Base-by-base conservation (phyloP, 257 asterid genomes). In the Cinchona pubescens region DNA sequence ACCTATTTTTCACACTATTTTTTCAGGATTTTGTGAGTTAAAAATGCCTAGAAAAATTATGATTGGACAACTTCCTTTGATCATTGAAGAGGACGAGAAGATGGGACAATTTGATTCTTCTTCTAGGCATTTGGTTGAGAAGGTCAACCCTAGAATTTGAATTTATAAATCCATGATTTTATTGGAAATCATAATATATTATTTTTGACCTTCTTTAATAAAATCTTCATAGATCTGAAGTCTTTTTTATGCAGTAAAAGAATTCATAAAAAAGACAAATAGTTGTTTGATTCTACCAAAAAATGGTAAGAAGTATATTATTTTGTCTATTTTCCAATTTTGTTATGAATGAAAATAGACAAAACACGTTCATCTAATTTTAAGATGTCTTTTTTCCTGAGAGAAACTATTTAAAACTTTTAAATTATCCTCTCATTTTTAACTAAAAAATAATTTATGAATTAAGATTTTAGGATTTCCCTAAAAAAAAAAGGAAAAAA, bases 71-170 rank as follows among this genome's bases (percentile, higher is more conserved):
- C 16, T 45, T 14, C 72, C 72, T 5, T 29, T 27, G 25, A 45
- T 62, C 37, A 59, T 75, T 1, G 76, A 21, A 38, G 56, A 10
- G 37, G 55, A 62, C 8, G 8, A 40, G 0, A 55, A 23, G 18
- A 16, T 40, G 23, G 19, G 19, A 43, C 23, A 43, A 0, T 30
- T 38, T 32, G 76, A 8, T 37, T 32, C 75, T 60, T 38, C 79
- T 67, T 69, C 76, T 42, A 63, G 55, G 40, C 51, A n/a, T 37
- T 38, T 18, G 0, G 29, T 29, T 45, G 55, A 53, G 10, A 76
- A 76, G 80, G 80, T 76, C 38, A 77, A 37, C 61, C 49, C 49
- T 40, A 5, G 3, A 55, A 35, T 6, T 9, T 21, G 16, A 6
- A 46, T 49, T 32, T 32, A 6, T 45, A n/a, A n/a, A n/a, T 32